Evolutionary conservation across 495 filamentous ascomycete genomes (phyloP).

Genomic region (Lentithecium fluviatile): DNA sequence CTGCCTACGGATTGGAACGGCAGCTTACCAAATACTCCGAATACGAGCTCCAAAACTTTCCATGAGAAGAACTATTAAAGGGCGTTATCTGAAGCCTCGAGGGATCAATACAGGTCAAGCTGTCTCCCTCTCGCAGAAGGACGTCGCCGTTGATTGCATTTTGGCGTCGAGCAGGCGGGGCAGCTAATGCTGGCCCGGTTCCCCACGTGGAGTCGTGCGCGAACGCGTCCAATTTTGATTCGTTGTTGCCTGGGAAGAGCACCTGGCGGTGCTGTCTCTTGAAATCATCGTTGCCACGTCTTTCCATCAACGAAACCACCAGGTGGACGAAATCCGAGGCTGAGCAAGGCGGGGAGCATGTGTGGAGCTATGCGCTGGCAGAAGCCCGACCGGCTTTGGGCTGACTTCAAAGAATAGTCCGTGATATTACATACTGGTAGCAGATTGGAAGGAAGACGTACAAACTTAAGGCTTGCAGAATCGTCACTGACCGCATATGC

Average conservation of each 20-base stretch:
- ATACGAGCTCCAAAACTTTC: not conserved
- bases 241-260: slow-evolving; percentile 6
- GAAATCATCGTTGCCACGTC: not conserved
- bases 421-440: not conserved
- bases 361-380: no score
- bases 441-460: not conserved
- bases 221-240: not conserved
- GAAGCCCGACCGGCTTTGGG: no score
- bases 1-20: slow-evolving; percentile 1
- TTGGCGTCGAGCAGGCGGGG: not conserved
- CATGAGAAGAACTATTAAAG: not conserved
- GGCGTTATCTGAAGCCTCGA: no score
- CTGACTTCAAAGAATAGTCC: no score
- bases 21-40: slow-evolving; percentile 6
- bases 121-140: not conserved
- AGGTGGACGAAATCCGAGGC: not conserved
- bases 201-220: not conserved
- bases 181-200: not conserved
- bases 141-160: not conserved
- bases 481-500: no score
- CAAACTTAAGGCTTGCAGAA: not conserved
- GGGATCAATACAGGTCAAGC: not conserved
- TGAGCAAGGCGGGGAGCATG: not conserved
- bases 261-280: not conserved
- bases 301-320: not conserved